Evolutionary conservation across 257 asterid species (phyloP).

Genomic region (Sherardia arvensis): DNA sequence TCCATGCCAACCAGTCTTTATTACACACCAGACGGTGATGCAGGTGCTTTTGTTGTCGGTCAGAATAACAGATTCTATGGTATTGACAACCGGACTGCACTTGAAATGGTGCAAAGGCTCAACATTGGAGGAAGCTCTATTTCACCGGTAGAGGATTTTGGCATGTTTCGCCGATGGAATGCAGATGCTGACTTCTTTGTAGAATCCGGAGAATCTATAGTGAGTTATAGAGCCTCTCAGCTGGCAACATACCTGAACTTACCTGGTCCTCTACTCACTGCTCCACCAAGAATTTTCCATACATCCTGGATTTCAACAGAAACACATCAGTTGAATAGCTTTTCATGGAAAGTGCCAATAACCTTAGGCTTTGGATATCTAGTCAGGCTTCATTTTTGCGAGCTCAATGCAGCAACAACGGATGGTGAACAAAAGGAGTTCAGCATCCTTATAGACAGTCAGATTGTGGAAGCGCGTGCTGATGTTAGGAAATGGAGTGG

Average conservation of each 20-base stretch:
- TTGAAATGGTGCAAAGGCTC: neutral
- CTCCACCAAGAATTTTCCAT: conserved; percentile 33
- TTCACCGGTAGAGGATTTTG: neutral
- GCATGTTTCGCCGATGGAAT: neutral
- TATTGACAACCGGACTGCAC: neutral
- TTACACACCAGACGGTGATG: neutral
- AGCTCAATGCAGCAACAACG: neutral
- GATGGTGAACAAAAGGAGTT: neutral
- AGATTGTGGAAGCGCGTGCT: conserved; percentile 1
- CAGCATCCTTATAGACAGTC: conserved; percentile 4
- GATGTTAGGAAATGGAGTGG: conserved; percentile 6
- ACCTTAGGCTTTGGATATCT: conserved; percentile 8
- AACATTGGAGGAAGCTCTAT: neutral
- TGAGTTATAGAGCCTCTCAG: conserved; percentile 13
- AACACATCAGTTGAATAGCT: neutral
- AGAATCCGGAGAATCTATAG: neutral
- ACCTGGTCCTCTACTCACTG: conserved; percentile 11
- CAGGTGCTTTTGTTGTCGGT: neutral
- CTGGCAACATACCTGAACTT: conserved; percentile 21
- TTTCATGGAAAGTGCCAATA: neutral
- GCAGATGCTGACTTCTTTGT: neutral
- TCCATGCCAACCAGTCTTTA: neutral
- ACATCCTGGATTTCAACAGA: conserved; percentile 21
- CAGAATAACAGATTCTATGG: neutral
- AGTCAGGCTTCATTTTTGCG: conserved; percentile 6